Percentiles rank a stretch among this genome's conserved stretches.
Evolutionary conservation across 169 alveolate species (phyloP).

Genomic region (Cryptosporidium xiaoi): DNA sequence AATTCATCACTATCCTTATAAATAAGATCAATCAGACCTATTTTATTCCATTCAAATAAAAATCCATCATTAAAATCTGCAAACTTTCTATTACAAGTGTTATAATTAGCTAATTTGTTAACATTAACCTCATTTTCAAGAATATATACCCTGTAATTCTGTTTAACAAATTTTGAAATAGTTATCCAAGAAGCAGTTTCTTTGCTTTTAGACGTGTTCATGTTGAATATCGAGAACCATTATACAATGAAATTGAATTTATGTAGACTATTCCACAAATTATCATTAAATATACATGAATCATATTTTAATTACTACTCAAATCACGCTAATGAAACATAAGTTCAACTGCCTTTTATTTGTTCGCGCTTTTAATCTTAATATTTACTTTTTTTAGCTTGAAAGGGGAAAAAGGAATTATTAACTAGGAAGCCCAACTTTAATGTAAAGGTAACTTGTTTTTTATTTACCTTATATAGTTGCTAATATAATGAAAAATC

Average conservation of each 20-base stretch:
- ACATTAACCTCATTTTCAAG: background rate
- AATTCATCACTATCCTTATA: slow-evolving; percentile 61
- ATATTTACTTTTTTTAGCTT: too few species aligned
- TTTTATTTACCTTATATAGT: background rate
- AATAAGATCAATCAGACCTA: slow-evolving; percentile 44
- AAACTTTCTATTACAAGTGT: background rate
- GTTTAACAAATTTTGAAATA: slow-evolving; percentile 22
- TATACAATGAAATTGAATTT: too few species aligned
- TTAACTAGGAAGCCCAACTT: too few species aligned
- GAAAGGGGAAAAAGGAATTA: too few species aligned
- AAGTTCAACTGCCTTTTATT: too few species aligned
- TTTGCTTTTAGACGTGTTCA: too few species aligned
- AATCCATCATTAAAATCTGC: background rate
- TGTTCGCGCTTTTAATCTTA: too few species aligned
- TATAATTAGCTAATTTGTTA: background rate
- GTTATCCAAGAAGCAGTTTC: background rate
- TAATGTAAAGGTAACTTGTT: background rate
- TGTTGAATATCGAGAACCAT: too few species aligned
- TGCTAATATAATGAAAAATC: slow-evolving; percentile 8
- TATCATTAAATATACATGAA: too few species aligned
- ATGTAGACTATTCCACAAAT: too few species aligned
- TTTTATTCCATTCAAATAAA: slow-evolving; percentile 26
- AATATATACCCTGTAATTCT: slow-evolving; percentile 48
- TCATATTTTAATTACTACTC: too few species aligned
- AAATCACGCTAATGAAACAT: too few species aligned